phyloP scores from a whole-genome alignment of 768 basidiomycete genomes.

The Trametes coccinea region DNA sequence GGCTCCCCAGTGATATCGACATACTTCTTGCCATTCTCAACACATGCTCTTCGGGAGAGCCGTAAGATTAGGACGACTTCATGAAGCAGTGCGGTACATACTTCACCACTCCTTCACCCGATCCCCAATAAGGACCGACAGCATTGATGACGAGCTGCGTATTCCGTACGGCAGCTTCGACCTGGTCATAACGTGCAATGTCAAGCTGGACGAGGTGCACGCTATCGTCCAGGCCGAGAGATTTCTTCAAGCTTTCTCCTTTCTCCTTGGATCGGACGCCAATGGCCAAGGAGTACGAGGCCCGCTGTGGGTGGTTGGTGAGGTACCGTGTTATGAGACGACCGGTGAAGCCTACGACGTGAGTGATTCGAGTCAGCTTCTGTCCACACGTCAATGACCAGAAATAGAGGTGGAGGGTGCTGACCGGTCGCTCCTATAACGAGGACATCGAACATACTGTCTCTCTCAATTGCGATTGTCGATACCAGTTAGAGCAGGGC shows the following conservation, averaged over 20 bases:
- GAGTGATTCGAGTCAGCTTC: background rate
- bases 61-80: background rate
- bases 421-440: slow-evolving; percentile 70
- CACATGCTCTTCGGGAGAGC: slow-evolving; percentile 60
- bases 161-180: slow-evolving; percentile 57
- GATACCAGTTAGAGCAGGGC: too few relatives aligned
- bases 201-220: slow-evolving; percentile 56
- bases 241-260: slow-evolving; percentile 51
- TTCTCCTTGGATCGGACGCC: slow-evolving; percentile 69
- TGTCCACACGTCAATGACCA: background rate
- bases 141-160: slow-evolving; percentile 74
- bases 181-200: slow-evolving; percentile 49
- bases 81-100: slow-evolving; percentile 33
- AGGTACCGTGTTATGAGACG: slow-evolving; percentile 70
- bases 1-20: slow-evolving; percentile 82
- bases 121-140: slow-evolving; percentile 73
- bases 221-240: slow-evolving; percentile 44
- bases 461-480: too few relatives aligned
- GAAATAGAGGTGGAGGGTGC: background rate
- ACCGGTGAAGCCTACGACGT: slow-evolving; percentile 61
- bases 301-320: slow-evolving; percentile 55
- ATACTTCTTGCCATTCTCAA: slow-evolving; percentile 73
- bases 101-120: slow-evolving; percentile 72
- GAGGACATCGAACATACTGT: too few relatives aligned
- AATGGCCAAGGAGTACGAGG: slow-evolving; percentile 63